phyloP scores from a whole-genome alignment of 306 rosid species.

The Lathyrus aphaca region DNA sequence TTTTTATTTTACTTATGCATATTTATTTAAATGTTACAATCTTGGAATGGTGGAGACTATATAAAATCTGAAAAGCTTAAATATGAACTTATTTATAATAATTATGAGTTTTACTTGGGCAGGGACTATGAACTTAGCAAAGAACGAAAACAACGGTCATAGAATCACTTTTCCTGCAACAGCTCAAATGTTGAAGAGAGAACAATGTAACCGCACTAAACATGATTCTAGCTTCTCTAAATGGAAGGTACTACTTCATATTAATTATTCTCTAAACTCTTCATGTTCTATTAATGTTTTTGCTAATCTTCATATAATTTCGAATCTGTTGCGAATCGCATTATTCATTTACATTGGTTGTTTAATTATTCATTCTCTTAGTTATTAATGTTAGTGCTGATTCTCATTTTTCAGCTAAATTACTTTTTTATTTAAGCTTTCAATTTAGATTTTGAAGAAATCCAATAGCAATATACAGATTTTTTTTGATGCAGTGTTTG shows the following conservation, averaged over 20 bases:
- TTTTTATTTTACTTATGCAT: too few relatives aligned
- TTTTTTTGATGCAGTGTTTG: too few relatives aligned
- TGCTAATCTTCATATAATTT: neutral
- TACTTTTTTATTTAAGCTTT: neutral
- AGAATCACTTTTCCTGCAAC: neutral
- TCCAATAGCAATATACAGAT: too few relatives aligned
- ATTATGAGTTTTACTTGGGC: too few relatives aligned
- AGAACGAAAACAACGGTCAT: constrained; percentile 27
- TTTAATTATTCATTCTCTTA: neutral
- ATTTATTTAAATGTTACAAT: too few relatives aligned
- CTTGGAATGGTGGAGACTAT: too few relatives aligned
- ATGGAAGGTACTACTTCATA: constrained; percentile 70
- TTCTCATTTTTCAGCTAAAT: neutral
- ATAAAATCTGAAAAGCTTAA: too few relatives aligned
- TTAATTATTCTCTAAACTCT: neutral
- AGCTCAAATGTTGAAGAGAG: constrained; percentile 55
- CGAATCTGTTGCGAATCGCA: neutral
- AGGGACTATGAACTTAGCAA: too few relatives aligned
- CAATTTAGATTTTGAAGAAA: too few relatives aligned
- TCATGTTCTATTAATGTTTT: constrained; percentile 10
- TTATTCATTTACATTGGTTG: neutral
- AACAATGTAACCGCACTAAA: constrained; percentile 64
- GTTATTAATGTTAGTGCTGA: too few relatives aligned
- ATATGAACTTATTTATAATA: too few relatives aligned
- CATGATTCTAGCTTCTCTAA: constrained; percentile 65